Evolutionary conservation across 2,329 filamentous ascomycete species (phyloP), one percentile per base, ranked within the genome.

Genomic region (Aphanocladium album): DNA sequence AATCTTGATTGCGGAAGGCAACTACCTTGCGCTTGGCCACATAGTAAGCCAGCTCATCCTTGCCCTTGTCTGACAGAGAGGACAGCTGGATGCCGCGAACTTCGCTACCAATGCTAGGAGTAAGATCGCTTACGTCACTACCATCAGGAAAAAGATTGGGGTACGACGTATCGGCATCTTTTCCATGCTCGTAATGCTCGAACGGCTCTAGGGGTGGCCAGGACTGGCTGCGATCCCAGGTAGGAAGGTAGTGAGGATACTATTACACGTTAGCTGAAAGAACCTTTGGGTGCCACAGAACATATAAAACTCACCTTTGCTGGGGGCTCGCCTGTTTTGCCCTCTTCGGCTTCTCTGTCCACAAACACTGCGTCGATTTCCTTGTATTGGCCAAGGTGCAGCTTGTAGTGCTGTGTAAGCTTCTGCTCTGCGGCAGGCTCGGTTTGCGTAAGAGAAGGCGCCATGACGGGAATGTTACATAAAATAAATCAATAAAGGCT

Each of bases 21-120:
- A 88, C 85, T 17, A 89, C 85, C 67, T 88, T 88, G 66, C 84
- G 82, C 70, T 88, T 79, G 7, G 86, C 82, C 25, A 89, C 83
- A 61, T 88, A 83, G 16, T 85, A 78, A 1, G 87, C 87, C 14
- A 90, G 75, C 68, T 89, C 84, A 66, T 89, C 84, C 67, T 88
- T 88, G 57, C 83, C 86, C 35, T 81, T 80, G 47, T 83, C 73
- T 47, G 75, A 82, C n/a, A 89, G 76, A 67, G 81, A 78, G 74
- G 82, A 87, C 33, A 89, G 73, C 69, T 89, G 86, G 21, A 89
- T 75, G 25, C 86, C 86, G 17, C 73, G 76, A 27, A 90, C 77
- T 68, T 88, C 86, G 33, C 84, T 81, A 49, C 87, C 87, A 61
- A 87, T 88, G 51, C 80, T 83, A 5, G 85, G 84, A 6, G 86